Evolutionary conservation across 371 early-diverging fungal species (phyloP), one percentile per base, ranked within the genome.

Genomic region (Apophysomyces variabilis): DNA sequence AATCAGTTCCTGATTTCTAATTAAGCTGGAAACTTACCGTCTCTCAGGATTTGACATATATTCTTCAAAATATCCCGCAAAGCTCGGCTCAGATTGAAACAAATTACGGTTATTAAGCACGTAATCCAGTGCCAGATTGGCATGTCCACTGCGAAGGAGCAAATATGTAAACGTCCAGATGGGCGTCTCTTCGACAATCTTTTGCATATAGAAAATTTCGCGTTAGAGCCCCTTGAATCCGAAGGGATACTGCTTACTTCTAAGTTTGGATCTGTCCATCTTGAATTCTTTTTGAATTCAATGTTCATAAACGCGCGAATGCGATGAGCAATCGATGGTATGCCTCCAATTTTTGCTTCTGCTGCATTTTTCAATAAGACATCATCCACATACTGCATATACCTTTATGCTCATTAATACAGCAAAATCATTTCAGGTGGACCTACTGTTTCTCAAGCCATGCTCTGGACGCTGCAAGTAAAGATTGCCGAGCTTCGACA

Each of bases 161-260:
- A 87, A 82, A 67, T 86, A 97, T 43, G 93, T 73, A 66, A 91
- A 91, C 0, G 93, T 90, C 96, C 96, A 96, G 36, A 92, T 84
- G 0, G 96, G 93, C 44, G 83, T 82, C 56, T 82, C 80, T 32
- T 85, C 78, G 13, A 81, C 73, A 44, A 85, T 71, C 80, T 90
- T 78, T 26, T 26, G 32, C 32, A 26, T 26, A 26, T 26, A 26
- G 32, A 26, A 26, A 26, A 26, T 3, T 26, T 43, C 38, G 14
- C 38, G 43, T 32, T 46, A 39, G 16, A 26, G 4, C 16, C 11
- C 7, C 3, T 4, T 58, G 12, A 8, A 11, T 4, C 8, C 16
- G 39, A 7, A 44, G 14, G 1, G 21, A 12, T 12, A 11, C 8
- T 32, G 5, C 12, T 46, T 74, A 89, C 78, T 78, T 90, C 88